These are phyloP conservation scores for Taxillus chinensis DNA, from an alignment of 164 flowering plant species.

Conservation along the genomic window DNA sequence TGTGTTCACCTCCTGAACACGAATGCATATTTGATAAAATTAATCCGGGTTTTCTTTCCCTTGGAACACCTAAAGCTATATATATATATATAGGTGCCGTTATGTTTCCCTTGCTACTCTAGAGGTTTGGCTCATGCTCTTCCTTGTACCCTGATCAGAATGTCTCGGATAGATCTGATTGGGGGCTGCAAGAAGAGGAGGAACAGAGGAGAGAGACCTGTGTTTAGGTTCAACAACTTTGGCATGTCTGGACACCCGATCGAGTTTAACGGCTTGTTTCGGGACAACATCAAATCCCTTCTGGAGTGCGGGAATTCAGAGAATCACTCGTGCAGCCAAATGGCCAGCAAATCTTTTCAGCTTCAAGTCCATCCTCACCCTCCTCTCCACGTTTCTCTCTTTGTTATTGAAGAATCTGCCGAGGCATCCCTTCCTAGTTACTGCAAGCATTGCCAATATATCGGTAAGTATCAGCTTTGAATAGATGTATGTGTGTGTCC, in stretches of 20 bases:
- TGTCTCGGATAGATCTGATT: constrained; percentile 30
- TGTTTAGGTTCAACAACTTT: constrained; percentile 61
- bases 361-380: constrained; percentile 69
- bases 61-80: not conserved
- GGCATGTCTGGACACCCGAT: constrained; percentile 59
- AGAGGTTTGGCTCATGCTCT: not conserved
- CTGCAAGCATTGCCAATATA: constrained; percentile 71
- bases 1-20: not conserved
- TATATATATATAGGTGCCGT: too few relatives aligned
- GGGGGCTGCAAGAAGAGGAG: constrained; percentile 58
- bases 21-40: not conserved
- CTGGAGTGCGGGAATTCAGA: constrained; percentile 55
- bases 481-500: not conserved
- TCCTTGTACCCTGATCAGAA: not conserved
- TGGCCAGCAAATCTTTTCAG: constrained; percentile 72
- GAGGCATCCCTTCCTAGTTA: constrained; percentile 35
- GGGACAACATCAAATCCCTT: constrained; percentile 48
- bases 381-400: constrained; percentile 41
- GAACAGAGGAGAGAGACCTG: constrained; percentile 51
- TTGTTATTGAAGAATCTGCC: constrained; percentile 57
- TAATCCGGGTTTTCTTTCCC: not conserved
- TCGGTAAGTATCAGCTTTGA: constrained; percentile 35
- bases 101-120: not conserved
- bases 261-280: constrained; percentile 51
- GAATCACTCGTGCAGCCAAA: constrained; percentile 17